These are phyloP conservation scores for Byssothecium circinans DNA, from an alignment of 2,329 filamentous ascomycete species.

Conservation along the genomic window DNA sequence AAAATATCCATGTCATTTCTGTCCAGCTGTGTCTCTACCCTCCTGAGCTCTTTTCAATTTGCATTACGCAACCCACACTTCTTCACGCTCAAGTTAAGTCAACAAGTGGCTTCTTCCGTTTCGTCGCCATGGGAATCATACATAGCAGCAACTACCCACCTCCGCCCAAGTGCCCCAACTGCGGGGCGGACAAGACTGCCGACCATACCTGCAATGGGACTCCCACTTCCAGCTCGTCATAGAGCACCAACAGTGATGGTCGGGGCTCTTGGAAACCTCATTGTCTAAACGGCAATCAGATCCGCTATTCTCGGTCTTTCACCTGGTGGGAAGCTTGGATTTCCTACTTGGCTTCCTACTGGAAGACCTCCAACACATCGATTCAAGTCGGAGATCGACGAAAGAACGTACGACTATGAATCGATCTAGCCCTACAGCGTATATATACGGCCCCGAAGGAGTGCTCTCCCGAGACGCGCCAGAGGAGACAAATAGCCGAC, in stretches of 20 bases:
- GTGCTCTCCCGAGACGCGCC: too few relatives aligned
- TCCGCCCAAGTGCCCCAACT: conserved; percentile 21
- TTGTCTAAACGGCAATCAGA: background rate
- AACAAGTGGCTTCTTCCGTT: background rate
- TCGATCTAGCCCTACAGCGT: too few relatives aligned
- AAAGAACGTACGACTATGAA: too few relatives aligned
- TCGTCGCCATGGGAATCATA: conserved; percentile 18
- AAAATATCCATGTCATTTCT: background rate
- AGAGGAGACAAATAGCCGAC: too few relatives aligned
- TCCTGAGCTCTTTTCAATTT: background rate
- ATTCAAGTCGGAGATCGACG: background rate
- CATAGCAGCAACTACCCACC: conserved; percentile 22
- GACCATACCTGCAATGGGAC: conserved; percentile 16
- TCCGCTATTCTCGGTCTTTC: background rate
- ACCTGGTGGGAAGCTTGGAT: background rate
- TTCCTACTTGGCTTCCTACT: background rate
- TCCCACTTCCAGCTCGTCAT: conserved; percentile 12
- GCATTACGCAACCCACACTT: background rate
- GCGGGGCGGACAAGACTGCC: conserved; percentile 12
- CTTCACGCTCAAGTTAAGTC: background rate
- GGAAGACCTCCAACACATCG: background rate
- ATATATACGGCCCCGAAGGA: too few relatives aligned
- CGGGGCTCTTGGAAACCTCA: background rate
- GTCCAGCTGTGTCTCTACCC: background rate
- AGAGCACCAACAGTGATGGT: background rate